phyloP scores from a whole-genome alignment of 2,329 filamentous ascomycete genomes.

The Trichophyton verrucosum region DNA sequence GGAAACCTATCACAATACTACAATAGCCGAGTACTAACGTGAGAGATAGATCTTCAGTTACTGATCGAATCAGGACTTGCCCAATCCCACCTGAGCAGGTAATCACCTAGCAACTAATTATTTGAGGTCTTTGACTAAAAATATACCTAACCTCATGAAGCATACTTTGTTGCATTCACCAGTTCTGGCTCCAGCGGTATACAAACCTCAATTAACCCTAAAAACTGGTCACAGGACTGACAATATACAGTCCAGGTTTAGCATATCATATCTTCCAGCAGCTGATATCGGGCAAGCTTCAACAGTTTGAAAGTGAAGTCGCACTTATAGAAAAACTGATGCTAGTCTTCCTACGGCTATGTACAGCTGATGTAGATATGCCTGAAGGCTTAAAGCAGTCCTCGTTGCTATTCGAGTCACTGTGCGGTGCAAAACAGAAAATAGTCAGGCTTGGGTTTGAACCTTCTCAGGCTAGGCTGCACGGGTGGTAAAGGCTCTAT shows the following conservation, averaged over 20 bases:
- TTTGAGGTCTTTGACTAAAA: neutral
- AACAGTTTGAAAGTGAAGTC: constrained; percentile 37
- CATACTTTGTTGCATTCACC: neutral
- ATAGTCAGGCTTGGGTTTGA: constrained; percentile 42
- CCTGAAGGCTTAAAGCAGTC: constrained; percentile 22
- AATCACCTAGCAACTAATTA: neutral
- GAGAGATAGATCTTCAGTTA: neutral
- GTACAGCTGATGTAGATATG: constrained; percentile 35
- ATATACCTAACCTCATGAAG: neutral
- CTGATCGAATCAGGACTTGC: neutral
- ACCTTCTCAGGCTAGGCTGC: constrained; percentile 43
- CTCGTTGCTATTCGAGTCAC: constrained; percentile 10
- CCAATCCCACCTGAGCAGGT: neutral
- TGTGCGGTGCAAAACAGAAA: constrained; percentile 34
- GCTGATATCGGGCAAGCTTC: neutral
- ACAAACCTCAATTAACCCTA: neutral
- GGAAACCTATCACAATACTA: neutral
- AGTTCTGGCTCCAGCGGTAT: neutral
- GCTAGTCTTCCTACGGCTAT: constrained; percentile 56
- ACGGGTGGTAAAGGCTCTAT: constrained; percentile 25
- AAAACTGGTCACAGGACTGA: neutral
- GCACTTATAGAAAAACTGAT: constrained; percentile 58
- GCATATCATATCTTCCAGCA: neutral
- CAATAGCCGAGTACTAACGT: neutral
- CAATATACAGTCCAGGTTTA: neutral